These are phyloP conservation scores for Cladosporium velox DNA, from an alignment of 2,329 filamentous ascomycete genomes.

Conservation along the genomic window DNA sequence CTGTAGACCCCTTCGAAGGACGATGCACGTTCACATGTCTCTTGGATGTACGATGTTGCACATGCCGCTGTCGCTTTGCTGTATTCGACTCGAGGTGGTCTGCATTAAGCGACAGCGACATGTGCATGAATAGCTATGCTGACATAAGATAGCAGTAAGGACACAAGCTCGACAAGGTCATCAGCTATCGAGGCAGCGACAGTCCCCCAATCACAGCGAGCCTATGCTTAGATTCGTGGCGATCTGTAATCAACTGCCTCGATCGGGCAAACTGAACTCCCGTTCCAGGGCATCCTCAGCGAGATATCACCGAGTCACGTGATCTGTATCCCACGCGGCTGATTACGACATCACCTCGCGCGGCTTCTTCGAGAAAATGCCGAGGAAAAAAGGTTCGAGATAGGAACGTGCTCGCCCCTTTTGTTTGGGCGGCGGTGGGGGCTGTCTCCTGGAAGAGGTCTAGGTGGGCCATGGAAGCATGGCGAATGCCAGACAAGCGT, in stretches of 20 bases:
- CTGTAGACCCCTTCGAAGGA: too few species aligned
- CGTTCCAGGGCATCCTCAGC: not conserved
- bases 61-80: not conserved
- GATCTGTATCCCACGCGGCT: not conserved
- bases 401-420: not conserved
- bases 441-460: not conserved
- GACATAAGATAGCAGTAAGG: not conserved
- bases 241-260: not conserved
- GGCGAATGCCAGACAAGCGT: constrained; percentile 10
- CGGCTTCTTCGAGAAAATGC: not conserved
- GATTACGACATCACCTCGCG: constrained; percentile 8
- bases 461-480: constrained; percentile 18
- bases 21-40: not conserved
- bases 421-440: not conserved
- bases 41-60: not conserved
- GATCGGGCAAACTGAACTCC: not conserved
- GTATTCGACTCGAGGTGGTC: not conserved
- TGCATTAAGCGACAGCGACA: too few species aligned
- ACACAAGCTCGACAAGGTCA: not conserved
- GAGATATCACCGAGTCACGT: constrained; percentile 4
- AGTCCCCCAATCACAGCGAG: not conserved
- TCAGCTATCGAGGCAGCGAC: not conserved
- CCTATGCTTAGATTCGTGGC: not conserved
- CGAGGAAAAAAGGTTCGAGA: not conserved
- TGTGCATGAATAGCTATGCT: not conserved